These are phyloP conservation scores for Diaporthe velutina DNA, from an alignment of 2,329 filamentous ascomycete genomes.

Conservation along the genomic window DNA sequence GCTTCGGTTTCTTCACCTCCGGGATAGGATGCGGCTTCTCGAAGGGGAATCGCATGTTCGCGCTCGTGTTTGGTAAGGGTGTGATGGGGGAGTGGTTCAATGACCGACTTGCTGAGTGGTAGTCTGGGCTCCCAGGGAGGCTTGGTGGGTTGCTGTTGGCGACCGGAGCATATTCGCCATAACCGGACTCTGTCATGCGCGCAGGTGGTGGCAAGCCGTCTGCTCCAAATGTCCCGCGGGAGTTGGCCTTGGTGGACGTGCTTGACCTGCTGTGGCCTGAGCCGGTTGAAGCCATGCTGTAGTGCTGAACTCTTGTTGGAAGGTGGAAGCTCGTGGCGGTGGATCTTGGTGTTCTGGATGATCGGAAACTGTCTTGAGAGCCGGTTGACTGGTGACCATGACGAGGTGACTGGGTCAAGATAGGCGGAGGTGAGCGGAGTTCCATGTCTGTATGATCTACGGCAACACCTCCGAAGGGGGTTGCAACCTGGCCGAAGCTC, in stretches of 20 bases:
- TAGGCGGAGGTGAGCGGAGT: not conserved
- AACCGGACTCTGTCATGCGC: constrained; percentile 9
- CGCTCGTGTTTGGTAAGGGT: not conserved
- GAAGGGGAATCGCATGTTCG: constrained; percentile 19
- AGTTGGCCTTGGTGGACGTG: not conserved
- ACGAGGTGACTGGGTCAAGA: not conserved
- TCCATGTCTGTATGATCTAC: not conserved
- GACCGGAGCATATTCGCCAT: not conserved
- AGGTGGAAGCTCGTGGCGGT: constrained; percentile 35
- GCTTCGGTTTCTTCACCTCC: constrained; percentile 7
- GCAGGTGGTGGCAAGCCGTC: constrained; percentile 22
- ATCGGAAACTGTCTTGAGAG: constrained; percentile 7
- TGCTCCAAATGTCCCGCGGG: constrained; percentile 12
- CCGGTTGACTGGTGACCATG: constrained; percentile 7
- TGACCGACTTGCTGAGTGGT: constrained; percentile 8
- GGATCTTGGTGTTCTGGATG: constrained; percentile 17
- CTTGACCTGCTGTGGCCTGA: constrained; percentile 26
- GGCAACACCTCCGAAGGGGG: not conserved
- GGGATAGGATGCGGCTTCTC: constrained; percentile 6
- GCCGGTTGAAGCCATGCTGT: constrained; percentile 17
- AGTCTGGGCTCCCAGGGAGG: constrained; percentile 7
- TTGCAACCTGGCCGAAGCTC: constrained; percentile 8
- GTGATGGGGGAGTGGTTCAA: not conserved
- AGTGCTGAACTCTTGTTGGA: constrained; percentile 29
- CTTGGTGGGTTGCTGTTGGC: not conserved